Evolutionary conservation across 2,329 filamentous ascomycete genomes (phyloP).

Genomic region (Xylariales sp.): DNA sequence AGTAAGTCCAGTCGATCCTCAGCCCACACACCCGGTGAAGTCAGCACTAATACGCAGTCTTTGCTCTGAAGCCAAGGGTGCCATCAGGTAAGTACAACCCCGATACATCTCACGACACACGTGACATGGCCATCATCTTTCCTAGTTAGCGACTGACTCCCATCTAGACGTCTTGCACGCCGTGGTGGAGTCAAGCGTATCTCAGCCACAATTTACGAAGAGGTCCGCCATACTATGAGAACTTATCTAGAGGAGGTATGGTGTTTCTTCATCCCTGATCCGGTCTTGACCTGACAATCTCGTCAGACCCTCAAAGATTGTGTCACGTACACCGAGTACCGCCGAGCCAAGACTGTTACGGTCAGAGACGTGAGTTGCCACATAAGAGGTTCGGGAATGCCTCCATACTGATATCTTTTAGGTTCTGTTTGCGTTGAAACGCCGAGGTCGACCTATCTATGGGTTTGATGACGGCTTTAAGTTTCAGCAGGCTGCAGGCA

Average conservation of each 20-base stretch:
- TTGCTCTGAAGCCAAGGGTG: slow-evolving; percentile 46
- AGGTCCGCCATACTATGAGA: slow-evolving; percentile 49
- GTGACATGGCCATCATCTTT: not conserved
- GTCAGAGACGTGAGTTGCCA: slow-evolving; percentile 49
- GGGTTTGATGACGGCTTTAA: slow-evolving; percentile 47
- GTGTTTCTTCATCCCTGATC: not conserved
- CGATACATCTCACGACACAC: not conserved
- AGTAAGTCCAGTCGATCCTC: slow-evolving; percentile 19
- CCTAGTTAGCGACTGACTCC: too few relatives aligned
- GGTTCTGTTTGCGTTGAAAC: slow-evolving; percentile 49
- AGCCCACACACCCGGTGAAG: too few relatives aligned
- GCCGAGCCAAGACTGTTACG: slow-evolving; percentile 57
- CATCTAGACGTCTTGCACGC: slow-evolving; percentile 61
- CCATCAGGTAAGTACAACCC: slow-evolving; percentile 41
- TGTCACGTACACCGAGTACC: slow-evolving; percentile 47
- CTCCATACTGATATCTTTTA: slow-evolving; percentile 20
- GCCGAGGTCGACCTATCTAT: slow-evolving; percentile 50
- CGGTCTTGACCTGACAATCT: not conserved
- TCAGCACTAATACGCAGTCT: too few relatives aligned
- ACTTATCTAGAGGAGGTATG: slow-evolving; percentile 43
- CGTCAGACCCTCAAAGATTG: slow-evolving; percentile 28
- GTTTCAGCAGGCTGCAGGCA: slow-evolving; percentile 11
- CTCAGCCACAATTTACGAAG: slow-evolving; percentile 58
- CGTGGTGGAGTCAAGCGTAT: slow-evolving; percentile 76
- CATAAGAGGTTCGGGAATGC: not conserved